Conservation (phyloP, 1,284 basidiomycete genomes). For the Rhodotorula sp. region DNA sequence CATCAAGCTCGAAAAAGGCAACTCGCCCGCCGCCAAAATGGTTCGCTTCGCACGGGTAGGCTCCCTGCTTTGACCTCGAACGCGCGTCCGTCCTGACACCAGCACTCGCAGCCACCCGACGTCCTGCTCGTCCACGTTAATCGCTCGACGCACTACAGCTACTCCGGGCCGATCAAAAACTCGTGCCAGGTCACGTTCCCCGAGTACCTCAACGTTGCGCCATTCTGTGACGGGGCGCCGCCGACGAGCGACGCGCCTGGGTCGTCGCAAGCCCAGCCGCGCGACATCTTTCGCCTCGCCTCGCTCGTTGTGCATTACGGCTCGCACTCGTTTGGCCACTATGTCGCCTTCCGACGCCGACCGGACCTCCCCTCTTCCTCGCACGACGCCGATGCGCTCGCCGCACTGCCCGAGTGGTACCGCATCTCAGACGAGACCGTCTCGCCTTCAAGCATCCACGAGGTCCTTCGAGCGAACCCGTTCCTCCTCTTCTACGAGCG, state of each 20-base stretch:
- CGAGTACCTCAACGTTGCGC: conserved; percentile 79
- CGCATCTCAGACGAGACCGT: conserved; percentile 82
- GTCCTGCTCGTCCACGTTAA: conserved; percentile 83
- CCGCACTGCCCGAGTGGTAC: conserved; percentile 62
- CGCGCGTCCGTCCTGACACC: conserved; percentile 11
- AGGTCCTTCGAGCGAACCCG: conserved; percentile 68
- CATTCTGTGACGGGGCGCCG: conserved; percentile 70
- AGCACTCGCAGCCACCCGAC: conserved; percentile 65
- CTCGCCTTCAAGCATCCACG: conserved; percentile 71
- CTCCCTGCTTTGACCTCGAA: neutral
- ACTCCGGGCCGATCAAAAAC: conserved; percentile 75
- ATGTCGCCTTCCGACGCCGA: conserved; percentile 78
- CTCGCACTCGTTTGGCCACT: conserved; percentile 85
- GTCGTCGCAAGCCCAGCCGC: neutral
- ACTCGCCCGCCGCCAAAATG: conserved; percentile 74
- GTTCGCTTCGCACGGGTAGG: conserved; percentile 75
- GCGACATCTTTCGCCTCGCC: conserved; percentile 68
- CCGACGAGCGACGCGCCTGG: conserved; percentile 53
- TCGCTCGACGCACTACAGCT: conserved; percentile 70
- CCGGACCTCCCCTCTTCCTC: neutral
- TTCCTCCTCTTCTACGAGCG: conserved; percentile 93
- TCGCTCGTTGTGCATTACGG: conserved; percentile 88
- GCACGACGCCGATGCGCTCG: neutral
- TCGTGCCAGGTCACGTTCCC: conserved; percentile 75
- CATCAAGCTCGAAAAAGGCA: conserved; percentile 66